Conservation (phyloP, 495 filamentous ascomycete species). For the Zalerion maritima region DNA sequence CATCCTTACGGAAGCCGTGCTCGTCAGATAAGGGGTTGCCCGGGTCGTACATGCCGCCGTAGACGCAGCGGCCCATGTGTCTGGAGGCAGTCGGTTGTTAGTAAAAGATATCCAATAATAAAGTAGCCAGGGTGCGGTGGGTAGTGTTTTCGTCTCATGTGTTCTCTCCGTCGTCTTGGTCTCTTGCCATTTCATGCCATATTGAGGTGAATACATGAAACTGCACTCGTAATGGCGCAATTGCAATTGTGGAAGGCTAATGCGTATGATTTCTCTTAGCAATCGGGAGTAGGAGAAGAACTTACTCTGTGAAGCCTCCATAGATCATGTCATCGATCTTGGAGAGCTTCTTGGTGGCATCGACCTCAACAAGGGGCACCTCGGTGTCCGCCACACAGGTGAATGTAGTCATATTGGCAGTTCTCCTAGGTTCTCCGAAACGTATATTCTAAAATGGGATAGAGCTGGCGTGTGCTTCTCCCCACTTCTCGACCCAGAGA, state of each 20-base stretch:
- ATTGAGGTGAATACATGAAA: too few relatives aligned
- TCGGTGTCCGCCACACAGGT: conserved; percentile 45
- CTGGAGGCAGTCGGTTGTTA: conserved; percentile 21
- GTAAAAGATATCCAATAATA: too few relatives aligned
- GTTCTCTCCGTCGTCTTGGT: too few relatives aligned
- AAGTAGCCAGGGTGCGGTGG: too few relatives aligned
- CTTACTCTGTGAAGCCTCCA: conserved; percentile 62
- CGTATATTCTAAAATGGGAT: too few relatives aligned
- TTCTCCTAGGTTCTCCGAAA: too few relatives aligned
- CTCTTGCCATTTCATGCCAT: too few relatives aligned
- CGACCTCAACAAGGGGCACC: conserved; percentile 44
- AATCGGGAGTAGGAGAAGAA: conserved; percentile 2
- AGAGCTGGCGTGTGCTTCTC: too few relatives aligned
- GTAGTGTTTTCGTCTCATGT: too few relatives aligned
- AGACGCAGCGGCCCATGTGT: conserved; percentile 75
- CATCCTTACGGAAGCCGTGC: conserved; percentile 62
- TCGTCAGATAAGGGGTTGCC: conserved; percentile 53
- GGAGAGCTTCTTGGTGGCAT: conserved; percentile 43
- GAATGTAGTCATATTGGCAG: conserved; percentile 51
- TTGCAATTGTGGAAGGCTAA: conserved; percentile 1
- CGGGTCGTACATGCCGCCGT: conserved; percentile 71
- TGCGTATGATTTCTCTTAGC: neutral
- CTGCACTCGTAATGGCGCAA: neutral
- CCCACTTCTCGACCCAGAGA: too few relatives aligned
- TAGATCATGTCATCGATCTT: conserved; percentile 63